Conservation (phyloP, 805 yeast species). For the Suhomyces vadensis region DNA sequence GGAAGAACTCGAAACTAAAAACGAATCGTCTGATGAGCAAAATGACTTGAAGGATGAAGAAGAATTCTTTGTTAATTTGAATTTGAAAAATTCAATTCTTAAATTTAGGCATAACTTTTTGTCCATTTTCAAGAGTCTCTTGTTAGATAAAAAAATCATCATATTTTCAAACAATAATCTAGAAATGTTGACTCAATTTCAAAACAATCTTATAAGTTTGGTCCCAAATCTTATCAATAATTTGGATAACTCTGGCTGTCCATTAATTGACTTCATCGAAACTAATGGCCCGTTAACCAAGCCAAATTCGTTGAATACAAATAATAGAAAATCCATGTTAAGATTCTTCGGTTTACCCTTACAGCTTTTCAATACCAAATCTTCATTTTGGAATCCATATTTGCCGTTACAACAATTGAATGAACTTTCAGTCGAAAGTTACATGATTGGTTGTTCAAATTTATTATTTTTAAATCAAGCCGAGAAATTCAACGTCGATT, state of each 20-base stretch:
- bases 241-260: conserved; percentile 79
- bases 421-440: conserved; percentile 63
- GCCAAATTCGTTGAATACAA: conserved; percentile 70
- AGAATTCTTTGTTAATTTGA: conserved; percentile 62
- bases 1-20: conserved; percentile 6
- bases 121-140: conserved; percentile 69
- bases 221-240: conserved; percentile 78
- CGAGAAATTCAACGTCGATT: conserved; percentile 60
- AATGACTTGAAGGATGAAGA: conserved; percentile 23
- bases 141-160: conserved; percentile 72
- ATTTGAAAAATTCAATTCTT: conserved; percentile 62
- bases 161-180: conserved; percentile 76
- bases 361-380: conserved; percentile 74
- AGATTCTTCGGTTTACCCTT: conserved; percentile 86
- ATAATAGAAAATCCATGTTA: conserved; percentile 75
- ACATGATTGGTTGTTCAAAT: conserved; percentile 85
- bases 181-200: conserved; percentile 76
- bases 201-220: conserved; percentile 78
- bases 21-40: conserved; percentile 10
- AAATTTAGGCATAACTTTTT: conserved; percentile 60
- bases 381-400: conserved; percentile 90
- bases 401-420: conserved; percentile 90
- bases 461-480: conserved; percentile 68
- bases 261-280: conserved; percentile 54
- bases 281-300: conserved; percentile 52